Percentiles rank a stretch among this genome's conserved stretches.
Conservation (phyloP, 495 filamentous ascomycete species). For the Copromyces sp. region DNA sequence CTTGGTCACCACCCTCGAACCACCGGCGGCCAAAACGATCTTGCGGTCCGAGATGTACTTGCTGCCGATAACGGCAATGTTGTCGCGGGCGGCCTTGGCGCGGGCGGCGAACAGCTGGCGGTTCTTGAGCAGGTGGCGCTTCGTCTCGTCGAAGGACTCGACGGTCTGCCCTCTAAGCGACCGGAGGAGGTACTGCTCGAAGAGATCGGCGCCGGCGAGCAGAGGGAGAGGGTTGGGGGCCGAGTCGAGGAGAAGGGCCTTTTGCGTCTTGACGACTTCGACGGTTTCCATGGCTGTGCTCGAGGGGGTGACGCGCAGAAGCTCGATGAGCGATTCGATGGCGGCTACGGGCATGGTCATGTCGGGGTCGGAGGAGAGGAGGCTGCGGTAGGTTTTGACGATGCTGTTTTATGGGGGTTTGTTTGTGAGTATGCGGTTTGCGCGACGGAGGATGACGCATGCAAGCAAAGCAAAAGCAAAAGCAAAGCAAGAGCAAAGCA, state of each 20-base stretch:
- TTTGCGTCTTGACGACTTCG: constrained; percentile 62
- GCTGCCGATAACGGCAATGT: constrained; percentile 69
- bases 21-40: constrained; percentile 79
- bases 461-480: not conserved
- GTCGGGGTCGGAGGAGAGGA: constrained; percentile 57
- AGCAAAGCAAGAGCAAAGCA: not conserved
- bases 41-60: constrained; percentile 66
- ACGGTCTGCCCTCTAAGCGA: constrained; percentile 37
- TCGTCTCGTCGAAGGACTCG: constrained; percentile 67
- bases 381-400: constrained; percentile 41
- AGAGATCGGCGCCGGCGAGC: constrained; percentile 88
- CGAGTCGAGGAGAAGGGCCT: constrained; percentile 53
- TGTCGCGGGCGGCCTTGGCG: constrained; percentile 74
- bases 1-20: constrained; percentile 70
- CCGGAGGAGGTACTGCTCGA: constrained; percentile 79
- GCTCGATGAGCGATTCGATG: constrained; percentile 83
- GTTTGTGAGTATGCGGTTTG: constrained; percentile 4
- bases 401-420: constrained; percentile 29
- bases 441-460: not conserved
- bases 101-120: constrained; percentile 73
- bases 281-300: constrained; percentile 85
- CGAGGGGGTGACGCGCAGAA: constrained; percentile 62
- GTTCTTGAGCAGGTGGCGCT: constrained; percentile 73
- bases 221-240: constrained; percentile 83
- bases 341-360: constrained; percentile 93